A percentile compares a stretch with the other conserved stretches of the same genome.
phyloP scores from a whole-genome alignment of 2,329 filamentous ascomycete genomes.

The Polytolypa hystricis region DNA sequence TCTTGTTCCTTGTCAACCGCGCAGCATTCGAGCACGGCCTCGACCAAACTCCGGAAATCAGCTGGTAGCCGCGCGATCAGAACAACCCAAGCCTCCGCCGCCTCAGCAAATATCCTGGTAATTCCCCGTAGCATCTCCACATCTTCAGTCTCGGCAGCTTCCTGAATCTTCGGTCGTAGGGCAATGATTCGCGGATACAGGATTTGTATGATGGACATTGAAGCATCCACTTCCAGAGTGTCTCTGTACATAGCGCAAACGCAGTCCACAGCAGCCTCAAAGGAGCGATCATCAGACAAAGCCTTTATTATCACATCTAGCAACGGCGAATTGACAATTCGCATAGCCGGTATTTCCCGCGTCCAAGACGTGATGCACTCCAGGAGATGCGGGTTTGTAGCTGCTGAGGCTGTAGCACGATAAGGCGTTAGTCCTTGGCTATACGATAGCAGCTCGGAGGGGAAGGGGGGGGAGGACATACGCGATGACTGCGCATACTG shows the following conservation, averaged over 20 bases:
- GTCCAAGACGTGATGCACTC: constrained; percentile 97
- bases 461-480: constrained; percentile 32
- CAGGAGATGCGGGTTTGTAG: constrained; percentile 79
- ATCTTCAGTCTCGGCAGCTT: constrained; percentile 70
- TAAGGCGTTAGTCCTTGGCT: constrained; percentile 7
- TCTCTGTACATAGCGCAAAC: constrained; percentile 85
- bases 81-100: constrained; percentile 88
- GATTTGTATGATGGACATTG: constrained; percentile 65
- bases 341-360: constrained; percentile 73
- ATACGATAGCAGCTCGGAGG: too few species aligned
- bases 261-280: constrained; percentile 83
- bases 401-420: constrained; percentile 51
- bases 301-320: constrained; percentile 71
- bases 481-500: constrained; percentile 87
- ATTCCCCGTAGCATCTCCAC: constrained; percentile 75
- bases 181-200: constrained; percentile 72
- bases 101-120: constrained; percentile 82
- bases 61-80: constrained; percentile 73
- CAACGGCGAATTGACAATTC: constrained; percentile 75
- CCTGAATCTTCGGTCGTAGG: constrained; percentile 63
- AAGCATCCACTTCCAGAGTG: constrained; percentile 88
- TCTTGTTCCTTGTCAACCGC: constrained; percentile 79
- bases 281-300: constrained; percentile 58
- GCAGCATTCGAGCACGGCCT: constrained; percentile 85
- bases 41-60: constrained; percentile 75